Evolutionary conservation across 345 rosid genomes (phyloP).

Genomic region (Dimocarpus longan): DNA sequence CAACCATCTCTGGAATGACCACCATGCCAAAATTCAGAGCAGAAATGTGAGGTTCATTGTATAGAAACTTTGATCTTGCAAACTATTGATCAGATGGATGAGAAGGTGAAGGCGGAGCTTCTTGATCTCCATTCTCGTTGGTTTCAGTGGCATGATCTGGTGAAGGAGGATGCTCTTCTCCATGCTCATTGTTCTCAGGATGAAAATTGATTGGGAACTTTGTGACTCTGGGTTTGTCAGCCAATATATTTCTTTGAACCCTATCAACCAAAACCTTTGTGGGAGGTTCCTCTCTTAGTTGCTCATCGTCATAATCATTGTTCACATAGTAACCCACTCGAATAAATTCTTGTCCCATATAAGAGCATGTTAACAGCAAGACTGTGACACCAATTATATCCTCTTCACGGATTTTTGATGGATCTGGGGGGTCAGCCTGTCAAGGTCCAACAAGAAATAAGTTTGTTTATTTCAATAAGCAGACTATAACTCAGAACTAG

Average conservation of each 20-base stretch:
- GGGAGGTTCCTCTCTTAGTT: conserved; percentile 70
- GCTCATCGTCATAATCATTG: conserved; percentile 76
- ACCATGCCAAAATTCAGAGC: background rate
- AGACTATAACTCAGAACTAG: background rate
- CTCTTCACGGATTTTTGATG: conserved; percentile 75
- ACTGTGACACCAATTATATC: conserved; percentile 91
- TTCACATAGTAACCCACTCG: conserved; percentile 91
- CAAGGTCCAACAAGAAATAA: conserved; percentile 16
- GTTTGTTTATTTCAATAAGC: background rate
- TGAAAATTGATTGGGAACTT: conserved; percentile 73
- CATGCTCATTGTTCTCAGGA: conserved; percentile 49
- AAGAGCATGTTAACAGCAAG: conserved; percentile 79
- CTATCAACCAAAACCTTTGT: conserved; percentile 57
- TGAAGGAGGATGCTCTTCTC: conserved; percentile 33
- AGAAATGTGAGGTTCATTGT: background rate
- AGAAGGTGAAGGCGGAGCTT: background rate
- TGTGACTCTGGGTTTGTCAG: conserved; percentile 76
- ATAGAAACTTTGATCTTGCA: background rate
- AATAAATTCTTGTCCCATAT: conserved; percentile 80
- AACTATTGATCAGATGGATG: conserved; percentile 14
- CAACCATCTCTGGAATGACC: background rate
- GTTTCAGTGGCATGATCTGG: conserved; percentile 11
- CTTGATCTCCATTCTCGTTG: conserved; percentile 12
- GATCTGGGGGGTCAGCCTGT: conserved; percentile 77
- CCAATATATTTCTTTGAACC: conserved; percentile 67